Evolutionary conservation across 108 stramenopile genomes (phyloP).

Genomic region (Nitzschia sp.): DNA sequence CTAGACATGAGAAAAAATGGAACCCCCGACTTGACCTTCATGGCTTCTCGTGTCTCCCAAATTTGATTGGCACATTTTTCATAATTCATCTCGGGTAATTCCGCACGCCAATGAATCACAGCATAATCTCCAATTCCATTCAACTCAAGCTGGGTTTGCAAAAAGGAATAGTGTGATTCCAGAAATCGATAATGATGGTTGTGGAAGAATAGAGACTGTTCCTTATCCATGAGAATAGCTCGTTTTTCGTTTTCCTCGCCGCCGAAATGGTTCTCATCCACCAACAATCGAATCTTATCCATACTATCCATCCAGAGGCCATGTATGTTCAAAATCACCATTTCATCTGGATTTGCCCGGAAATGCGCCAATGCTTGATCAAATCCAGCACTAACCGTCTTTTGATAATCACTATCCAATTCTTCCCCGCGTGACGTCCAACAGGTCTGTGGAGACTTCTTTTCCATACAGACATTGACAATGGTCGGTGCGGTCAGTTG

Average conservation of each 20-base stretch:
- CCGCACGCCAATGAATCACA: neutral
- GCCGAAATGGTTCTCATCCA: neutral
- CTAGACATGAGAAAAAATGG: neutral
- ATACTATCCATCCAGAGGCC: neutral
- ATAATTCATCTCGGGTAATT: neutral
- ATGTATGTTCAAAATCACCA: neutral
- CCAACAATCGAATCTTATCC: neutral
- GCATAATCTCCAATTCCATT: neutral
- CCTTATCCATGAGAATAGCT: neutral
- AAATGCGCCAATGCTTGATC: neutral
- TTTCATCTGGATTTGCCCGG: neutral
- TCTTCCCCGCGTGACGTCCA: neutral
- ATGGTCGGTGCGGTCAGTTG: conserved; percentile 3
- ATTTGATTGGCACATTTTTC: neutral
- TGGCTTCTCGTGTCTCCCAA: neutral
- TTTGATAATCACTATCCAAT: neutral
- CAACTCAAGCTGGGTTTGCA: neutral
- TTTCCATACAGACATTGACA: neutral
- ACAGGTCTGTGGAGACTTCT: neutral
- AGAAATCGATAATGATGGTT: neutral
- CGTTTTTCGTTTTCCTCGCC: neutral
- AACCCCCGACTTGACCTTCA: neutral
- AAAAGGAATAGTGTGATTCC: neutral
- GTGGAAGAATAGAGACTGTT: neutral
- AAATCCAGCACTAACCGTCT: neutral